phyloP scores from a whole-genome alignment of 495 filamentous ascomycete genomes.

The Aspergillus heteromorphus region DNA sequence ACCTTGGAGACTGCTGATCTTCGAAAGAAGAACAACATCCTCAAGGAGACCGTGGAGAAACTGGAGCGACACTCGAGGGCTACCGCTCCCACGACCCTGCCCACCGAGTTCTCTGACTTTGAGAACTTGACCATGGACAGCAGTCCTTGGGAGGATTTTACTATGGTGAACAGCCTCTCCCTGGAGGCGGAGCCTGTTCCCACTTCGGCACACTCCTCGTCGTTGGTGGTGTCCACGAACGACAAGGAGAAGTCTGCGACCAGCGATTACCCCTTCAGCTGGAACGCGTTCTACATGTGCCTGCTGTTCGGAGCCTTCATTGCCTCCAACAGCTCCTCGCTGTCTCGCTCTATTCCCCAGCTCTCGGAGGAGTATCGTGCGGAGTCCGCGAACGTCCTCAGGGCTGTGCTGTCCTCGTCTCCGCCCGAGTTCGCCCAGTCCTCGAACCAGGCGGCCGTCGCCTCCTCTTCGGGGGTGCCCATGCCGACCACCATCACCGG shows the following conservation, averaged over 20 bases:
- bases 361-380: constrained; percentile 90
- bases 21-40: constrained; percentile 88
- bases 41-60: constrained; percentile 79
- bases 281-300: constrained; percentile 65
- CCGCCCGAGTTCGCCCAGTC: constrained; percentile 30
- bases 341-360: constrained; percentile 63
- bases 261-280: constrained; percentile 52
- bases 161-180: constrained; percentile 57
- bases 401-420: constrained; percentile 73
- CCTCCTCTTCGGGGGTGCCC: constrained; percentile 39
- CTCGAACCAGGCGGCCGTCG: constrained; percentile 30
- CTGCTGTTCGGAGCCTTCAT: constrained; percentile 96
- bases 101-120: constrained; percentile 71
- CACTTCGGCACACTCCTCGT: constrained; percentile 15
- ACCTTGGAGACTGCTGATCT: constrained; percentile 92
- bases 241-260: constrained; percentile 62
- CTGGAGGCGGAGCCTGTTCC: constrained; percentile 41
- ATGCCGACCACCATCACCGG: constrained; percentile 44
- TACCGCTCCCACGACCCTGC: constrained; percentile 52
- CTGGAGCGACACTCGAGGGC: constrained; percentile 63
- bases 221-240: constrained; percentile 21
- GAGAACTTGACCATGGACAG: constrained; percentile 75
- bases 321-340: constrained; percentile 69
- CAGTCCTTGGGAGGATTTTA: constrained; percentile 72
- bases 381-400: constrained; percentile 84